Base-by-base conservation (phyloP, 176 grass and related monocot species). In the Aegilops longissima region DNA sequence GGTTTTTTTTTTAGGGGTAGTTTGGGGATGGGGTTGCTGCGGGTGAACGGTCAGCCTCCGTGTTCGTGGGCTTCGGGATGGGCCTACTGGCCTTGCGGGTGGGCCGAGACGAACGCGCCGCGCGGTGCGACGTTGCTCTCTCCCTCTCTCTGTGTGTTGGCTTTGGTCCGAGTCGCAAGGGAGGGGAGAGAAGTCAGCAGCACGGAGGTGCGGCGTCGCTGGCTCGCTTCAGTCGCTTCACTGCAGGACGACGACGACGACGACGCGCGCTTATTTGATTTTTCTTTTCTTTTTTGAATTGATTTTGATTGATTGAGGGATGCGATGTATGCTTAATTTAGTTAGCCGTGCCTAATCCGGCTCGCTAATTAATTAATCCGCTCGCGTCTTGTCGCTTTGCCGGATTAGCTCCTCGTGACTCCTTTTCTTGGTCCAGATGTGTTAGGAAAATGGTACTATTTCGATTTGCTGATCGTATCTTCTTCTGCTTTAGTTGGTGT, bases 1-100 rank as follows among this genome's bases (percentile, higher is more conserved):
- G 51, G 47, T 51, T 51, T 47, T 25, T 47, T 45, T 47, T 47
- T 47, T 42, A 30, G 35, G 67, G 85, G 73, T 20, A 61, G 1
- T 91, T 80, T 24, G 1, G 80, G 81, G 2, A 76, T 1, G 4
- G 0, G 47, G 12, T 59, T 8, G 18, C 2, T 20, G 18, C 56
- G 56, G 56, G 56, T 74, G 70, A 84, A 70, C 69, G 85, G 89
- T 91, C 89, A 81, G 61, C 61, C 20, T 87, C 76, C 45, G 2
- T 10, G 51, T 27, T 27, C 21, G 67, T 78, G 65, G 84, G 84
- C 84, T 54, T 73, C 5, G 80, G 17, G 25, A 66, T 84, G 51
- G 51, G 51, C 51, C 51, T 54, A 54, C 51, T 49, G 45, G 45
- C 12, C 16, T 54, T 18, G 51, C 51, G 1, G 51, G 51, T 54